Conservation (phyloP, 2,329 filamentous ascomycete species). For the Trichoderma arundinaceum region DNA sequence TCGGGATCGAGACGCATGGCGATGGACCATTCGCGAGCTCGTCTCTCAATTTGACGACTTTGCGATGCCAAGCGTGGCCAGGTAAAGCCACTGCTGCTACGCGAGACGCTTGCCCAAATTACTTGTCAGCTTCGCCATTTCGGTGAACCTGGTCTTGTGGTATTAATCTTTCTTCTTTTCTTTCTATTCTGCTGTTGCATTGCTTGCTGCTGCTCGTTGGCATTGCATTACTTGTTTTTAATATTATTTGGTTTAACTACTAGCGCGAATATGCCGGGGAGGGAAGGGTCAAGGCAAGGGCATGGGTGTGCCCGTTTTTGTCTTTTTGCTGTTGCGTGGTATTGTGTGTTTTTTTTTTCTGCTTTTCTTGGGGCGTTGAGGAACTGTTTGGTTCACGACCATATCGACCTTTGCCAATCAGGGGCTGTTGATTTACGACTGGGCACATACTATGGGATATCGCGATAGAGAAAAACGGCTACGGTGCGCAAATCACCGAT, state of each 20-base stretch:
- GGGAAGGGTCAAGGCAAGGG: neutral
- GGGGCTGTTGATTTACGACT: constrained; percentile 23
- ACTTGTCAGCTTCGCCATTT: neutral
- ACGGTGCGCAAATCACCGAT: constrained; percentile 26
- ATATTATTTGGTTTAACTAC: neutral
- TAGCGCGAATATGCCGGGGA: neutral
- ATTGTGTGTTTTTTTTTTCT: neutral
- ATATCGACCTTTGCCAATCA: neutral
- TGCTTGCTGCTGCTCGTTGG: constrained; percentile 4
- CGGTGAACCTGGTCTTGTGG: neutral
- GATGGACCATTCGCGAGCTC: constrained; percentile 75
- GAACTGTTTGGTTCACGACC: constrained; percentile 26
- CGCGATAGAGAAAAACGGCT: constrained; percentile 31
- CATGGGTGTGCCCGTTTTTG: constrained; percentile 1
- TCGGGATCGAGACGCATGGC: constrained; percentile 68
- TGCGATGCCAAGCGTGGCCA: constrained; percentile 39
- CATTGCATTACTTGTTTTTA: constrained; percentile 23
- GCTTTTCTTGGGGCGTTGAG: constrained; percentile 7
- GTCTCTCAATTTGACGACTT: constrained; percentile 52
- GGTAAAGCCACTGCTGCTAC: neutral
- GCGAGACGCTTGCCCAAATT: neutral
- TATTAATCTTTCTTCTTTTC: neutral
- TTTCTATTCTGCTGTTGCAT: constrained; percentile 12
- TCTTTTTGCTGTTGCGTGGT: neutral
- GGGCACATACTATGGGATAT: constrained; percentile 28